Percentiles rank a stretch among this genome's conserved stretches.
Conservation (phyloP, 306 rosid genomes). For the Prunus davidiana region DNA sequence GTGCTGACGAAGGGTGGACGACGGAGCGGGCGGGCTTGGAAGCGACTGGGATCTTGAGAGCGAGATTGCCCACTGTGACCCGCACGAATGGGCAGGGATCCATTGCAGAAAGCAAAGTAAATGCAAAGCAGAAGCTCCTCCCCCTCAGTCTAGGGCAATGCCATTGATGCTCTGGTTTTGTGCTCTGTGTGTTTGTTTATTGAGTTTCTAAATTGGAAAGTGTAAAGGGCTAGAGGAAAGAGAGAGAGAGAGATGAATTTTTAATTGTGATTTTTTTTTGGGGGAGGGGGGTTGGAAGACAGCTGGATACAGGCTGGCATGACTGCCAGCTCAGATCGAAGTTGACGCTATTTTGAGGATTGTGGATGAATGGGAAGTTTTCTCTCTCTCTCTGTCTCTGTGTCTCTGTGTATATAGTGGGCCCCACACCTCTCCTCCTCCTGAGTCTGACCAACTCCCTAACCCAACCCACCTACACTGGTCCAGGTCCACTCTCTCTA, state of each 20-base stretch:
- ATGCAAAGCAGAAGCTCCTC: neutral
- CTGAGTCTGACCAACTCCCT: slow-evolving; percentile 1
- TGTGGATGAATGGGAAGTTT: neutral
- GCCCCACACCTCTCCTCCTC: neutral
- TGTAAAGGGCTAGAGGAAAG: neutral
- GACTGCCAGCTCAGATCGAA: slow-evolving; percentile 1
- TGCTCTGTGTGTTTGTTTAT: too few species aligned
- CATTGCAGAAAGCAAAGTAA: slow-evolving; percentile 21
- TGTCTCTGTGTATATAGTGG: neutral
- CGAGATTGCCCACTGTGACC: slow-evolving; percentile 59
- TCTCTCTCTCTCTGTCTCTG: neutral
- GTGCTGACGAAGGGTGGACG: slow-evolving; percentile 73
- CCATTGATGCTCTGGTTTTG: neutral
- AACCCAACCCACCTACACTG: neutral
- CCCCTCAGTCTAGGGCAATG: neutral
- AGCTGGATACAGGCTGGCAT: slow-evolving; percentile 18
- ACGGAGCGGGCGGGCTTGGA: slow-evolving; percentile 67
- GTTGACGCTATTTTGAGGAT: neutral
- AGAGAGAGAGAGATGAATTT: neutral
- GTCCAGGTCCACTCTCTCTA: neutral
- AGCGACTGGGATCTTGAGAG: slow-evolving; percentile 72
- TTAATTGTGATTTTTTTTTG: neutral
- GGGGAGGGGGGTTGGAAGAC: neutral
- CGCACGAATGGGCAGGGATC: slow-evolving; percentile 84
- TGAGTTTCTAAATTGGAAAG: neutral